phyloP scores from a whole-genome alignment of 2,329 filamentous ascomycete genomes.

The Stachybotrys chlorohalonatus region DNA sequence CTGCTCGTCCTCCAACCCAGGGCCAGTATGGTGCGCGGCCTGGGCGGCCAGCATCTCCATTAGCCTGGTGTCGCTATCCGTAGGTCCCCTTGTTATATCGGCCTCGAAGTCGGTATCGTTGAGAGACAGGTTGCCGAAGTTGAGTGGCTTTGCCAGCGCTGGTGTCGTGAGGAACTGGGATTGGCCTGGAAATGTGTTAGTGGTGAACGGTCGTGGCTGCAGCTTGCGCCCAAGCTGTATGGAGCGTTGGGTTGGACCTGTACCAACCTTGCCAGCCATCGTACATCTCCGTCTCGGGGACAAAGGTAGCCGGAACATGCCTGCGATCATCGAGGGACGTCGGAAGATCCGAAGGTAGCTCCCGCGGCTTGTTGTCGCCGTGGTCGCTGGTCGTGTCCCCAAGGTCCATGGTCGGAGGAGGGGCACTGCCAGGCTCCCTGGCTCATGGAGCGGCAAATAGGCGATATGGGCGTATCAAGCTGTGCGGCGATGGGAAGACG shows the following conservation, averaged over 20 bases:
- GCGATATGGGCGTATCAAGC: not conserved
- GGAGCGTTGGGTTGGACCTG: not conserved
- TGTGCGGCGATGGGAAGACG: not conserved
- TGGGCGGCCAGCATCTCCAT: slow-evolving; percentile 96
- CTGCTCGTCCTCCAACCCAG: slow-evolving; percentile 69
- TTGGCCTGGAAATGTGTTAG: slow-evolving; percentile 55
- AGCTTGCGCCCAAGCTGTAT: not conserved
- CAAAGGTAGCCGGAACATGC: slow-evolving; percentile 54
- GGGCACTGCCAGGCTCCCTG: slow-evolving; percentile 23
- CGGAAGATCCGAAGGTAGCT: slow-evolving; percentile 76
- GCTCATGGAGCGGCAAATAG: slow-evolving; percentile 20
- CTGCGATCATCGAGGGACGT: slow-evolving; percentile 85
- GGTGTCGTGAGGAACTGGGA: slow-evolving; percentile 90
- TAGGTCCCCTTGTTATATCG: slow-evolving; percentile 39
- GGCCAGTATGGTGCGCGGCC: slow-evolving; percentile 68
- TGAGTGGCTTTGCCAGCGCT: slow-evolving; percentile 71
- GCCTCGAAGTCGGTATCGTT: slow-evolving; percentile 72
- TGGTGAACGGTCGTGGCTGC: slow-evolving; percentile 3
- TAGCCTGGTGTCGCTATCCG: slow-evolving; percentile 75
- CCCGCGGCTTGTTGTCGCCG: slow-evolving; percentile 33
- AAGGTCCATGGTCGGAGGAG: slow-evolving; percentile 48
- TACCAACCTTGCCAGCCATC: slow-evolving; percentile 89
- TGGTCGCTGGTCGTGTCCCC: slow-evolving; percentile 37
- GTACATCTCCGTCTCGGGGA: slow-evolving; percentile 89
- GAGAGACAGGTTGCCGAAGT: slow-evolving; percentile 72